Evolutionary conservation across 495 filamentous ascomycete genomes (phyloP).

Genomic region (Recurvomyces mirabilis): DNA sequence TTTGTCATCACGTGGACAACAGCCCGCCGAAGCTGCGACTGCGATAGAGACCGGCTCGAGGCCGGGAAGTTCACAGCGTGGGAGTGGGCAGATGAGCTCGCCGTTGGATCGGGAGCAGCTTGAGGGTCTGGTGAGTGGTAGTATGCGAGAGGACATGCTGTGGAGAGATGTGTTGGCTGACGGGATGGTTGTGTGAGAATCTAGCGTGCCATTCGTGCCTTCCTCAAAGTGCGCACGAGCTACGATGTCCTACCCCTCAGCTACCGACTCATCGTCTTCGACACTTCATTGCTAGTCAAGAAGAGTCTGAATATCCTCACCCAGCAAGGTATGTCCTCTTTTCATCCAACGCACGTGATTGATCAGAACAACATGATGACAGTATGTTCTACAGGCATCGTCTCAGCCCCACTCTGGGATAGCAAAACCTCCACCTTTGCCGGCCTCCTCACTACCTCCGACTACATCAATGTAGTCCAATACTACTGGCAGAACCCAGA

Average conservation of each 20-base stretch:
- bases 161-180: too few relatives aligned
- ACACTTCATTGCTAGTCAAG: constrained; percentile 88
- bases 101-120: constrained; percentile 82
- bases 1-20: neutral
- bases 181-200: constrained; percentile 6
- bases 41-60: neutral
- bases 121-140: constrained; percentile 76
- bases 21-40: neutral
- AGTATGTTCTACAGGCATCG: constrained; percentile 88
- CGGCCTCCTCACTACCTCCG: constrained; percentile 84
- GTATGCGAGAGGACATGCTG: too few relatives aligned
- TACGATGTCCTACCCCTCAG: constrained; percentile 98
- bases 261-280: constrained; percentile 90
- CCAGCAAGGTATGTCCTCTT: constrained; percentile 80
- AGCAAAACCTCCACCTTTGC: constrained; percentile 88
- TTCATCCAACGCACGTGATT: too few relatives aligned
- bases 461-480: constrained; percentile 98
- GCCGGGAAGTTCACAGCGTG: neutral
- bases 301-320: constrained; percentile 93
- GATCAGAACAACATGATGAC: too few relatives aligned
- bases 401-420: constrained; percentile 96
- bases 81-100: constrained; percentile 39
- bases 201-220: constrained; percentile 83
- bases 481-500: constrained; percentile 99
- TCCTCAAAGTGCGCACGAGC: constrained; percentile 89